A percentile compares a stretch with the other conserved stretches of the same genome.
Evolutionary conservation across 1,284 basidiomycete species (phyloP).

Genomic region (Ganoderma lucidum): DNA sequence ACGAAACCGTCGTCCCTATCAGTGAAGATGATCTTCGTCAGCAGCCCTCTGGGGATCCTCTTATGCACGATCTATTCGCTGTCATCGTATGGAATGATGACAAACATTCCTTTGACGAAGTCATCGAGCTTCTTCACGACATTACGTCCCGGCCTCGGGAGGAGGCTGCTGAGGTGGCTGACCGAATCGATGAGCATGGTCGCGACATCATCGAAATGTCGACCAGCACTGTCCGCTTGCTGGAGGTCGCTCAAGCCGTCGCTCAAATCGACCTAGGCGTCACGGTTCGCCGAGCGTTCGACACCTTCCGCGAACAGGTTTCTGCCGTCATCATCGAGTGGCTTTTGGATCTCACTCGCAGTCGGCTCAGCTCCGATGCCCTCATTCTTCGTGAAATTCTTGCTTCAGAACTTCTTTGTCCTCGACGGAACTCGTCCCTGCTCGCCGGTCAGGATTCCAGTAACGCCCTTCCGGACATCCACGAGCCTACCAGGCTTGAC

Average conservation of each 20-base stretch:
- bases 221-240: slow-evolving; percentile 69
- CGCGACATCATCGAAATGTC: slow-evolving; percentile 88
- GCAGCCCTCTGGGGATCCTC: slow-evolving; percentile 77
- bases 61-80: slow-evolving; percentile 81
- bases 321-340: slow-evolving; percentile 86
- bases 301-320: slow-evolving; percentile 91
- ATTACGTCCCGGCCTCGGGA: slow-evolving; percentile 66
- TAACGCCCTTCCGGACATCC: slow-evolving; percentile 57
- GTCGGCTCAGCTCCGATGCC: slow-evolving; percentile 71
- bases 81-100: slow-evolving; percentile 98
- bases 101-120: slow-evolving; percentile 93
- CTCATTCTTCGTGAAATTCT: slow-evolving; percentile 78
- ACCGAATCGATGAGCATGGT: slow-evolving; percentile 83
- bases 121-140: slow-evolving; percentile 83
- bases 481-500: slow-evolving; percentile 70
- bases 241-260: slow-evolving; percentile 85
- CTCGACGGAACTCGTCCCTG: slow-evolving; percentile 49
- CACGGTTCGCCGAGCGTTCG: slow-evolving; percentile 87
- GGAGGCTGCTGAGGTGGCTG: slow-evolving; percentile 72
- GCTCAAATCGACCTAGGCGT: slow-evolving; percentile 93
- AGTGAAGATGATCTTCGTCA: slow-evolving; percentile 76
- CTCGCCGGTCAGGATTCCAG: slow-evolving; percentile 44
- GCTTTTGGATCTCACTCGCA: slow-evolving; percentile 83
- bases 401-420: slow-evolving; percentile 73
- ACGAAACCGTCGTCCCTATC: slow-evolving; percentile 75